phyloP scores from a whole-genome alignment of 2,329 filamentous ascomycete species.

The Pestalotiopsis sp. region DNA sequence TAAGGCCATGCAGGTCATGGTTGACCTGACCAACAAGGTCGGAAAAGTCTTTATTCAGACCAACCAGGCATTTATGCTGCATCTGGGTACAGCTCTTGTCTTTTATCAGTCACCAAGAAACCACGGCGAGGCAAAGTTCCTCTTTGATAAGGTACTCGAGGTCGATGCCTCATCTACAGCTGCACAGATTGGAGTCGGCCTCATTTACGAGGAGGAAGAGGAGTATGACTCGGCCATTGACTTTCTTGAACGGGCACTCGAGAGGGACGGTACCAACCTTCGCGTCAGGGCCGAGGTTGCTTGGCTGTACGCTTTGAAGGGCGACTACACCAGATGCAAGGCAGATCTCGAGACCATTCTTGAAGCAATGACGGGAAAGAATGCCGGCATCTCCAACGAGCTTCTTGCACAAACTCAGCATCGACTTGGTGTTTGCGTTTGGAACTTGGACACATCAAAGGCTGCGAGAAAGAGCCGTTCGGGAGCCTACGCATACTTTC shows the following conservation, averaged over 20 bases:
- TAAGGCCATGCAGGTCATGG: constrained; percentile 67
- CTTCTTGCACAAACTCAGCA: constrained; percentile 87
- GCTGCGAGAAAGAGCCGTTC: constrained; percentile 77
- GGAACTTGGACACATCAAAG: constrained; percentile 78
- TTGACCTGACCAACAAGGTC: constrained; percentile 64
- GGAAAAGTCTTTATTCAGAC: constrained; percentile 72
- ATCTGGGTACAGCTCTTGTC: constrained; percentile 84
- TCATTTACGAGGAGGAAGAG: constrained; percentile 92
- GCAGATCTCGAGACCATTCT: constrained; percentile 71
- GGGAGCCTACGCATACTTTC: constrained; percentile 81
- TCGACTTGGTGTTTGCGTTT: constrained; percentile 83
- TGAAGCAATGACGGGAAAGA: constrained; percentile 53
- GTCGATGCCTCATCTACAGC: constrained; percentile 76
- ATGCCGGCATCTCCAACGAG: constrained; percentile 58
- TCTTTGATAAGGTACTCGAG: constrained; percentile 82
- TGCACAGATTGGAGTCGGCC: constrained; percentile 84
- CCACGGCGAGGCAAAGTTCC: constrained; percentile 82
- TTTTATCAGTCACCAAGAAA: constrained; percentile 89
- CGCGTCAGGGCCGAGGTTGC: constrained; percentile 84
- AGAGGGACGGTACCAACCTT: constrained; percentile 73
- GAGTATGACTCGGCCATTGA: constrained; percentile 81
- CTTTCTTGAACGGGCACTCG: constrained; percentile 76
- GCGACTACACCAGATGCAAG: constrained; percentile 71
- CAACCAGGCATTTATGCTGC: constrained; percentile 73
- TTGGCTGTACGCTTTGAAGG: constrained; percentile 87